Evolutionary conservation across 192 early-diverging fungal species (phyloP).

Genomic region (Mortierella claussenii): DNA sequence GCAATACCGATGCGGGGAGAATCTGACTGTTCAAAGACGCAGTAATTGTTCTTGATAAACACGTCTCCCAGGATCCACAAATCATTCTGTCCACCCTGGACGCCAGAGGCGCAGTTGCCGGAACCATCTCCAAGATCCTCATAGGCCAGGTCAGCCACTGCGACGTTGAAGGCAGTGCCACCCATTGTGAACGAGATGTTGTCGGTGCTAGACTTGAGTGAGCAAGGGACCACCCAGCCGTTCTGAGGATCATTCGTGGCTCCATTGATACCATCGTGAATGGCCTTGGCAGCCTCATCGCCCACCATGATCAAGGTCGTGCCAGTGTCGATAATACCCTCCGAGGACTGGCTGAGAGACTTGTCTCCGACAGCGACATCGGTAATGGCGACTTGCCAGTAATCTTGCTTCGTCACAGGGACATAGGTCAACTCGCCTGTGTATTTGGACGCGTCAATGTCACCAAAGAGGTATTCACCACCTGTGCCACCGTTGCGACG

Average conservation of each 20-base stretch:
- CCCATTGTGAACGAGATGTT: slow-evolving; percentile 50
- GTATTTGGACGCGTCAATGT: slow-evolving; percentile 57
- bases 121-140: neutral
- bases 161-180: slow-evolving; percentile 34
- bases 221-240: slow-evolving; percentile 39
- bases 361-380: slow-evolving; percentile 50
- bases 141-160: neutral
- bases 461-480: slow-evolving; percentile 61
- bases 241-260: slow-evolving; percentile 23
- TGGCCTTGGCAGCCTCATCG: slow-evolving; percentile 60
- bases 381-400: slow-evolving; percentile 67
- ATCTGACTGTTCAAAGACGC: neutral
- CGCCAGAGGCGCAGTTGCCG: neutral
- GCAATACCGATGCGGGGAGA: neutral
- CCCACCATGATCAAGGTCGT: slow-evolving; percentile 70
- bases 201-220: slow-evolving; percentile 15
- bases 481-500: slow-evolving; percentile 35
- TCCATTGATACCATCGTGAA: slow-evolving; percentile 48
- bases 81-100: neutral
- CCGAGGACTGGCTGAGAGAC: slow-evolving; percentile 27
- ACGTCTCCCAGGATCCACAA: neutral
- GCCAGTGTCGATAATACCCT: slow-evolving; percentile 71
- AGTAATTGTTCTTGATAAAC: neutral
- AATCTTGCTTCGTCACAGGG: slow-evolving; percentile 62
- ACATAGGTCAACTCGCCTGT: slow-evolving; percentile 63